Base-by-base conservation (phyloP, 805 yeast species). In the Myxozyma nipponensis region DNA sequence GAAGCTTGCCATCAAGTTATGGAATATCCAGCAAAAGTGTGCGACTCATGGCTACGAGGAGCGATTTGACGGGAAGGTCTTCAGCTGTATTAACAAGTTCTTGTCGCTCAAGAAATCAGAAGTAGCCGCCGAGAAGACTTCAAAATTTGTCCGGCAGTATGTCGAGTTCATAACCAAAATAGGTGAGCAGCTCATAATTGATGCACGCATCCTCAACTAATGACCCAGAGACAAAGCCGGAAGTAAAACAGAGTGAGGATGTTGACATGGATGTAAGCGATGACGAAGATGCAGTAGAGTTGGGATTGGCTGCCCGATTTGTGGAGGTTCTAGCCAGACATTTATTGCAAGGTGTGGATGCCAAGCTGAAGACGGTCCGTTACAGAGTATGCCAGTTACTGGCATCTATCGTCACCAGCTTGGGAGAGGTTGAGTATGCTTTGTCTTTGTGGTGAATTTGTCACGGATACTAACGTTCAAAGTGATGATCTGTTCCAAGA, bases 371-470 rank as follows among this genome's bases (percentile, higher is more conserved):
- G 61, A 78, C 76, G 50, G 96, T 91, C 1, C 71, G 98, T 43
- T 89, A 77, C 66, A 74, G 97, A 53, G 84, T 81, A 6, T 83
- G 85, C 35, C 95, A 87, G 63, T 69, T 87, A 24, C 69, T 87
- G 42, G 86, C 90, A 0, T 79, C 80, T 42, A 69, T 84, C 18
- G 81, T 91, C 68, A 79, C 81, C 59, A 79, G 81, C 48, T 74
- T 89, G 44, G 83, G 84, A 3, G 91, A 85, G 57, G 76, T 91
- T 39, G 90, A 84, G 60, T 52, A 45, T 13, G 57, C 38, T 4
- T 18, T 6, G 26, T 18, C 21, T 37, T 17, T 41, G 36, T 36
- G 22, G 15, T 13, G 13, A 9, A 26, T 10, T 17, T 4, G n/a
- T 7, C 24, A 4, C n/a, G 2, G 28, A 40, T 3, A 15, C 6